phyloP scores from a whole-genome alignment of 352 stramenopile species.

The Phytopythium boreale region DNA sequence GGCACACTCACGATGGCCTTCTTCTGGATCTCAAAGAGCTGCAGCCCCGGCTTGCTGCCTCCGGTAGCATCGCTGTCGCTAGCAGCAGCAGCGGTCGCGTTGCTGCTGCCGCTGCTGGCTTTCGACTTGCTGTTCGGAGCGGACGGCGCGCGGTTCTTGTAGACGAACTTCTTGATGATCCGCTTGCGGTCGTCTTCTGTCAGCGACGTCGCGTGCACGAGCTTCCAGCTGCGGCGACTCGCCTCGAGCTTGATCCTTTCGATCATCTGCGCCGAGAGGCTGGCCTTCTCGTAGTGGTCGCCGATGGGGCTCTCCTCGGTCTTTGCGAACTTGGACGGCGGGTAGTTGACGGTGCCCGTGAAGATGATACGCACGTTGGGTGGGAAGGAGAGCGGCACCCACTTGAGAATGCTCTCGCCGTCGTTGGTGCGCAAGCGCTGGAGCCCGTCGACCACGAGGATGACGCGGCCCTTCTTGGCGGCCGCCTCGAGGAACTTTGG shows the following conservation, averaged over 20 bases:
- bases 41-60: conserved; percentile 19
- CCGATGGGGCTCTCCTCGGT: conserved; percentile 18
- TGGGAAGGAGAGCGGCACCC: conserved; percentile 86
- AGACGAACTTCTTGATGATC: conserved; percentile 65
- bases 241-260: conserved; percentile 83
- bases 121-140: conserved; percentile 1
- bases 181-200: conserved; percentile 54
- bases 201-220: conserved; percentile 57
- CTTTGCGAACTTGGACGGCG: conserved; percentile 37
- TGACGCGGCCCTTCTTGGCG: conserved; percentile 86
- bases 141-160: conserved; percentile 17
- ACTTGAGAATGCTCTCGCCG: conserved; percentile 90
- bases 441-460: conserved; percentile 90
- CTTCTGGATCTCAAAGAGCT: conserved; percentile 80
- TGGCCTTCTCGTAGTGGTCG: conserved; percentile 62
- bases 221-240: conserved; percentile 70
- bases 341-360: conserved; percentile 54
- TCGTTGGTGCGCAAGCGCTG: conserved; percentile 82
- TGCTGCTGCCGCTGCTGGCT: neutral
- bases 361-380: conserved; percentile 89
- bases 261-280: conserved; percentile 70
- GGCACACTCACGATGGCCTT: conserved; percentile 60
- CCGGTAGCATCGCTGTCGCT: neutral
- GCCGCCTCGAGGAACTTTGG: conserved; percentile 88
- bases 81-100: neutral